Base-by-base conservation (phyloP, 2,329 filamentous ascomycete species). In the Phyllosticta citrichinensis region DNA sequence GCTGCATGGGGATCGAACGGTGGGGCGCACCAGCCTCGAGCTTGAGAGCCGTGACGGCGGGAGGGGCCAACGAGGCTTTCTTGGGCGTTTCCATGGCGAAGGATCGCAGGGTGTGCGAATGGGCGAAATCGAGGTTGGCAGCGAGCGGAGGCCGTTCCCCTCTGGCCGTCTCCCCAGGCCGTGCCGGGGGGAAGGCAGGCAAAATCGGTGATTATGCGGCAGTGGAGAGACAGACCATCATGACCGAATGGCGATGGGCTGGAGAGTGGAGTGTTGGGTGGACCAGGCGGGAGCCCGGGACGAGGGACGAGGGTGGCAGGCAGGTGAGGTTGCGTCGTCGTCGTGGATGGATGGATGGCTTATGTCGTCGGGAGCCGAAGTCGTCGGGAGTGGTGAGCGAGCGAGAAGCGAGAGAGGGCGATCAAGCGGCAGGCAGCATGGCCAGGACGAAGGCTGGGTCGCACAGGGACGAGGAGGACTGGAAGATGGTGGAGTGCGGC, bases 1-100 rank as follows among this genome's bases (percentile, higher is more conserved):
- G 77, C 68, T 81, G 77, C 81, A 85, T 83, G 61, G 65, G 67
- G n/a, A 69, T 65, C 55, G 71, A 71, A 9, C 22, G 52, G 12
- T 68, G 66, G 58, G 63, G 64, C 63, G 67, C 52, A 58, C 64
- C 62, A 14, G 74, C 75, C 63, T 75, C 73, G 55, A 74, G 71
- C 66, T 70, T 74, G 66, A 79, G 67, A 25, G 77, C 75, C 25
- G 70, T 69, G 59, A 79, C 75, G 11, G 72, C 76, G 35, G 76
- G 77, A 63, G 76, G 75, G 24, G 73, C 72, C 68, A 79, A 69
- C 40, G 68, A 71, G 57, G 66, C 52, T 22, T 58, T 33, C 56
- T 62, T 63, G 20, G 68, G 66, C 62, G 64, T 68, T 58, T 63
- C 64, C 61, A 59, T 62, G 52, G 52, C 52, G 56, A 25, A 22